Evolutionary conservation across 148 eudicot species (phyloP).

Genomic region (Pharnaceum exiguum): DNA sequence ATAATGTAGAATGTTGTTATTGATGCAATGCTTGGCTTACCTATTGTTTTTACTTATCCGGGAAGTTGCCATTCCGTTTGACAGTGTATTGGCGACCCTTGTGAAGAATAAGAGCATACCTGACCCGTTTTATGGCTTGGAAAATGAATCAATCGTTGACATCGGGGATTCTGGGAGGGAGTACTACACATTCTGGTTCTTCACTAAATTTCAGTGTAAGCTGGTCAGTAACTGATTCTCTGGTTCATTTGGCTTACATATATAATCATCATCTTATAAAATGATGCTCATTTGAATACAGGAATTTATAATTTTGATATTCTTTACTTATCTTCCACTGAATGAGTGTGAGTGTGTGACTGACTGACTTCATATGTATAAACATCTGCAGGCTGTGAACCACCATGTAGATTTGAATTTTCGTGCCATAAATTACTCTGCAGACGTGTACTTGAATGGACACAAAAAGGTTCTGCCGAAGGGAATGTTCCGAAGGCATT

Average conservation of each 20-base stretch:
- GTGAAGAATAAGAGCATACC: constrained; percentile 70
- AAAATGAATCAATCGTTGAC: constrained; percentile 80
- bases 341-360: not conserved
- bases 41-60: not conserved
- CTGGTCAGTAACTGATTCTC: constrained; percentile 46
- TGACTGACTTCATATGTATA: not conserved
- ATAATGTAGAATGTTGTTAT: no score
- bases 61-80: constrained; percentile 6
- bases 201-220: constrained; percentile 67
- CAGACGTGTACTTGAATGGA: constrained; percentile 90
- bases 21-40: not conserved
- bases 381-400: constrained; percentile 47
- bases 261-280: constrained; percentile 15
- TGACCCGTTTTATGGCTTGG: constrained; percentile 93
- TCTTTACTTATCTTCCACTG: not conserved
- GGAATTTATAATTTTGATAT: no score
- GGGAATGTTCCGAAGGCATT: constrained; percentile 96
- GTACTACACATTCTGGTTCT: constrained; percentile 91
- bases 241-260: not conserved
- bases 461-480: constrained; percentile 69
- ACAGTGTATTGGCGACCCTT: constrained; percentile 87
- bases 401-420: constrained; percentile 85
- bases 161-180: constrained; percentile 96
- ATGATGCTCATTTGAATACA: no score
- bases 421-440: constrained; percentile 89